Evolutionary conservation across 148 eudicot species (phyloP).

Genomic region (Euryodendron excelsum): DNA sequence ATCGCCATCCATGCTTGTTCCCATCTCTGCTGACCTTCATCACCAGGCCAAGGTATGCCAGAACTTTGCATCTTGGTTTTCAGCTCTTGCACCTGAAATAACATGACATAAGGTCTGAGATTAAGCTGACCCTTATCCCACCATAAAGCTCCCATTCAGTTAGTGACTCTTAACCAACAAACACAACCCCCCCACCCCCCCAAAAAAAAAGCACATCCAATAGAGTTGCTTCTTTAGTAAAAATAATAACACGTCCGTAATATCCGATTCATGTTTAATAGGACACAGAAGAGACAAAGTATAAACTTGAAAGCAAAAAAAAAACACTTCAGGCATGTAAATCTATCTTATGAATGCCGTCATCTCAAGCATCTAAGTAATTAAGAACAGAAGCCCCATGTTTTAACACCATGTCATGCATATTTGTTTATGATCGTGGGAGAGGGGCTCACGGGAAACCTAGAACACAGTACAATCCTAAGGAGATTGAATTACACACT

Average conservation of each 20-base stretch:
- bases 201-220: not conserved
- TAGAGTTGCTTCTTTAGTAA: not conserved
- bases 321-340: not conserved
- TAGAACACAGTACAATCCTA: not conserved
- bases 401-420: not conserved
- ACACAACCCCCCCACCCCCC: no score
- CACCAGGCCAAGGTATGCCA: slow-evolving; percentile 99
- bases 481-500: not conserved
- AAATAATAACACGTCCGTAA: not conserved
- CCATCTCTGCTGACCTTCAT: slow-evolving; percentile 89
- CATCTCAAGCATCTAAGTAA: not conserved
- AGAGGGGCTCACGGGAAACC: no score
- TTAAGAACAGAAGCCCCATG: not conserved
- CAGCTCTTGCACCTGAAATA: slow-evolving; percentile 74
- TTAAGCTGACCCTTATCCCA: not conserved
- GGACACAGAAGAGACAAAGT: not conserved
- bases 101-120: slow-evolving; percentile 12
- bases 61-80: slow-evolving; percentile 72
- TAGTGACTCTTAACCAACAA: no score
- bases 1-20: slow-evolving; percentile 95
- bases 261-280: not conserved
- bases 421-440: not conserved
- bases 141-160: not conserved
- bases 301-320: not conserved
- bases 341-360: not conserved